These are phyloP conservation scores for Rhypophila decipiens DNA, from an alignment of 495 filamentous ascomycete genomes.

Conservation along the genomic window DNA sequence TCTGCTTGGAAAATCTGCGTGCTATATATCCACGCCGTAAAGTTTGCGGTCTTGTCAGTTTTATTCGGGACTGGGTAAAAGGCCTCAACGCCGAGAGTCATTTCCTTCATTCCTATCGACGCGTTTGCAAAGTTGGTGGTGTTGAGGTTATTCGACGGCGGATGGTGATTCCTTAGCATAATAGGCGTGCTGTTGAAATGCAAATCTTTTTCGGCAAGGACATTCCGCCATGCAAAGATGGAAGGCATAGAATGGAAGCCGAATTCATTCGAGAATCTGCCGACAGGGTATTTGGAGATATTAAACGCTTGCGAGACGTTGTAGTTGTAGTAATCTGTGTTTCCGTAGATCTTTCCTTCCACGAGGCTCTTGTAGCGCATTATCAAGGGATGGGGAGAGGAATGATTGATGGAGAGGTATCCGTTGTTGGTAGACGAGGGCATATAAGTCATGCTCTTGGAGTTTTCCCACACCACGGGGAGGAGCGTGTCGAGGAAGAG, in stretches of 20 bases:
- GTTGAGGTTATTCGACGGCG: constrained; percentile 47
- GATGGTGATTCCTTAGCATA: constrained; percentile 60
- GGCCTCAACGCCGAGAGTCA: constrained; percentile 53
- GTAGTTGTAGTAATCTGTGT: constrained; percentile 69
- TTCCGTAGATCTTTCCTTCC: constrained; percentile 53
- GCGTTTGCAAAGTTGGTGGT: constrained; percentile 35
- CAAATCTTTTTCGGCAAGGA: constrained; percentile 43
- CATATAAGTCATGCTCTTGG: constrained; percentile 60
- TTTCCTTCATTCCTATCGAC: constrained; percentile 51
- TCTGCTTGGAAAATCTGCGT: constrained; percentile 67
- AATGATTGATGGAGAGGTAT: constrained; percentile 52
- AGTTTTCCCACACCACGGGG: constrained; percentile 57
- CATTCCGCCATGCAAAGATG: constrained; percentile 55
- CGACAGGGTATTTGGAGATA: constrained; percentile 49
- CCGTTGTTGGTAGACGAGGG: constrained; percentile 64
- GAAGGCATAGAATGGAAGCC: constrained; percentile 64
- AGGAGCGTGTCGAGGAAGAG: constrained; percentile 57
- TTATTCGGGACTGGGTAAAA: constrained; percentile 61
- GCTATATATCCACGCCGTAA: constrained; percentile 62
- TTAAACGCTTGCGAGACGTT: constrained; percentile 51
- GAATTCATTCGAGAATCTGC: constrained; percentile 63
- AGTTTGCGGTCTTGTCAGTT: constrained; percentile 52
- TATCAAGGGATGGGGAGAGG: constrained; percentile 49
- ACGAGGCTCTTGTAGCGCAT: constrained; percentile 57
- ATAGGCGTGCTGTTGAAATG: constrained; percentile 56